Percentiles rank a stretch among this genome's conserved stretches.
These are phyloP conservation scores for Phylloporus sp. DNA, from an alignment of 768 basidiomycete species.

Conservation along the genomic window DNA sequence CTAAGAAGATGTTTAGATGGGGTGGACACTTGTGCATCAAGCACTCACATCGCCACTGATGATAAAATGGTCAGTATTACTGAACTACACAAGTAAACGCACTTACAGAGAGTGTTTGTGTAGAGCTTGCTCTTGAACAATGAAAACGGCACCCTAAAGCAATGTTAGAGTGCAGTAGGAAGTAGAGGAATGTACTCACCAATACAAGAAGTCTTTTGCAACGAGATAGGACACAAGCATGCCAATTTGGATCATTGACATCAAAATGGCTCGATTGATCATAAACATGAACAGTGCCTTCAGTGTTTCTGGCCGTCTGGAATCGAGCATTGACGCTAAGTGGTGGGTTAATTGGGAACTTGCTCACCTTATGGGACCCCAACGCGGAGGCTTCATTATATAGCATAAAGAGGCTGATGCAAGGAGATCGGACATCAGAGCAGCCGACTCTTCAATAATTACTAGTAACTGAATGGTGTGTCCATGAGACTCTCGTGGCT, in stretches of 20 bases:
- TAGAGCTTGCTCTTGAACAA: constrained; percentile 24
- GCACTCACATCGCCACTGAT: constrained; percentile 15
- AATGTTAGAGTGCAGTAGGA: neutral
- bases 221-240: constrained; percentile 12
- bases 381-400: constrained; percentile 7
- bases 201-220: constrained; percentile 14
- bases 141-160: constrained; percentile 19
- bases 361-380: constrained; percentile 6
- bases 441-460: constrained; percentile 12
- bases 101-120: constrained; percentile 19
- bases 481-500: neutral
- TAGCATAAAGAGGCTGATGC: constrained; percentile 12
- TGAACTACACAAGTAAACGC: neutral
- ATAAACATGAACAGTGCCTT: constrained; percentile 15
- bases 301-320: constrained; percentile 11
- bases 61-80: neutral
- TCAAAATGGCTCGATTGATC: constrained; percentile 18
- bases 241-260: constrained; percentile 17
- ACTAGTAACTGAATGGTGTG: constrained; percentile 2
- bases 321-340: neutral
- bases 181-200: constrained; percentile 4
- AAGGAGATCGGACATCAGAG: constrained; percentile 14
- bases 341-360: neutral
- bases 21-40: neutral
- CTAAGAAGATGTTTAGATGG: neutral